Evolutionary conservation across 208 protist genomes (phyloP).

Genomic region (Leishmania lainsoni): DNA sequence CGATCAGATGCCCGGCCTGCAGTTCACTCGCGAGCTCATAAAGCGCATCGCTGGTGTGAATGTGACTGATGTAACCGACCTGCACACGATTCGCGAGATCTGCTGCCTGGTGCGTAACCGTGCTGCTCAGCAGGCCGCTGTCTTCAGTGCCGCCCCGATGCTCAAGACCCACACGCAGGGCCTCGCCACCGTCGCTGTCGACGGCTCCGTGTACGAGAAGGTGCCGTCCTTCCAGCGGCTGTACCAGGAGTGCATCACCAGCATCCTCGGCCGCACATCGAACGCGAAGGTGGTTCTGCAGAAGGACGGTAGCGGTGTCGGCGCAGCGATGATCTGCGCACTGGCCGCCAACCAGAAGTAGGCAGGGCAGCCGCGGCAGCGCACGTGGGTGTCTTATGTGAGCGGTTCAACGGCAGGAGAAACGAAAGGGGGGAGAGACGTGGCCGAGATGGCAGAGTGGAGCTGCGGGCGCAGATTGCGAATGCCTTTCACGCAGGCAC

Average conservation of each 20-base stretch:
- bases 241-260: conserved; percentile 71
- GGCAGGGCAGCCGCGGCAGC: neutral
- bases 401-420: neutral
- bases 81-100: conserved; percentile 58
- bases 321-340: conserved; percentile 89
- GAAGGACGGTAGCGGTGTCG: conserved; percentile 88
- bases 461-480: too few relatives aligned
- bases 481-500: too few relatives aligned
- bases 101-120: conserved; percentile 79
- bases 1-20: conserved; percentile 74
- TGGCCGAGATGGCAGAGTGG: too few relatives aligned
- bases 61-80: conserved; percentile 44
- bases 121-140: conserved; percentile 75
- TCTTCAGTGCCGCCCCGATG: conserved; percentile 68
- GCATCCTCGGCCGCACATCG: conserved; percentile 63
- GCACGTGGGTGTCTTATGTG: neutral
- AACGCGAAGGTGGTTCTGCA: conserved; percentile 65
- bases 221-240: conserved; percentile 81
- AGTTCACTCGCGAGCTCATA: conserved; percentile 63
- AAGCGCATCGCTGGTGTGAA: conserved; percentile 52
- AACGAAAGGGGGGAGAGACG: too few relatives aligned
- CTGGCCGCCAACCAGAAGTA: conserved; percentile 55
- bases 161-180: conserved; percentile 72
- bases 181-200: conserved; percentile 70
- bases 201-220: conserved; percentile 92